Evolutionary conservation across 2,329 filamentous ascomycete genomes (phyloP), one percentile per base, ranked within the genome.

Genomic region (Alternaria sp.): DNA sequence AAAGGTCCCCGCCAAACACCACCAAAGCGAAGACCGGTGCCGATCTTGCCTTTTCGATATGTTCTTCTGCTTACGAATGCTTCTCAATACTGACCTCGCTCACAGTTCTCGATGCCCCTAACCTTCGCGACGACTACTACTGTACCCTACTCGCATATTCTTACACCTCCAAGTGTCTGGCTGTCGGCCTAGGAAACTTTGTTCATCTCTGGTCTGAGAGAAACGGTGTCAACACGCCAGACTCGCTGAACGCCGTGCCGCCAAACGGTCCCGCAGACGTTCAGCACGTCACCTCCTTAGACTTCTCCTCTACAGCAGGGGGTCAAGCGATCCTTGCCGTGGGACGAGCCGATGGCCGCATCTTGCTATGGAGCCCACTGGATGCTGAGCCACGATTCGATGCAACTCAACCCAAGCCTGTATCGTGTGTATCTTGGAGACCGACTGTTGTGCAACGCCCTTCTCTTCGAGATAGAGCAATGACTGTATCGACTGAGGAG

Each of bases 121-220:
- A 89, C 55, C 84, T 98, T n/a, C 89, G 93, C 60, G 93, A 98
- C 73, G 95, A 99, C 79, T 99, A 94, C 78, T 99, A 99, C 78
- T 97, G 93, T 81, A 96, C 94, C 0, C 86, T 94, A 3, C 85
- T 99, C 57, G 93, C 96, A 10, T 98, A 97, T 78, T 97, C 91
- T 0, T 80, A 86, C 44, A 91, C 88, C 8, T 87, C 89, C 54
- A 87, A 91, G 57, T 92, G 90, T 13, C 85, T 99, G 15, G 95
- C 93, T 17, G 92, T 98, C 17, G 95, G 93, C 0, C 85, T 98
- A 13, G 90, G 90, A 0, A 89, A 90, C 57, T 85, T 89, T 36
- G 87, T 99, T 5, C 97, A 97, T 77, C 87, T 92, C 6, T 99
- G 95, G 96, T 95, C 93, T 0, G 94, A 98, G 76, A 80, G 83